A percentile compares a stretch with the other conserved stretches of the same genome.
Conservation (phyloP, 176 grass and related monocot species). For the Cenchrus fungigraminus region DNA sequence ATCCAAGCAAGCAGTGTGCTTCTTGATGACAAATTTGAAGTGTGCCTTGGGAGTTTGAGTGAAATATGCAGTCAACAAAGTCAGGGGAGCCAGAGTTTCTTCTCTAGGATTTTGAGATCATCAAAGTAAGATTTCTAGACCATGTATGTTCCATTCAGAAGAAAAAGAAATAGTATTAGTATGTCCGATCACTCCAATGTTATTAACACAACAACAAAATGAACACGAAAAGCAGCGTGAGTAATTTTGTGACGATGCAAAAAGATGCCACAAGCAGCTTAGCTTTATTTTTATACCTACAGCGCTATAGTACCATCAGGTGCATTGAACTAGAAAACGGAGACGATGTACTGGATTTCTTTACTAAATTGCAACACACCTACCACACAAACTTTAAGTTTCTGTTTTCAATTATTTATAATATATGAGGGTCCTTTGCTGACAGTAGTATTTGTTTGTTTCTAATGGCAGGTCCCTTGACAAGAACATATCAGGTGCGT, state of each 20-base stretch:
- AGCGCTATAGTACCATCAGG: neutral
- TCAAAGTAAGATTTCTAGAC: constrained; percentile 73
- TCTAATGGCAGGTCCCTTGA: constrained; percentile 63
- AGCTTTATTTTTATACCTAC: neutral
- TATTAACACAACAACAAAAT: neutral
- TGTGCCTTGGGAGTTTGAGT: constrained; percentile 85
- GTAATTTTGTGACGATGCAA: neutral
- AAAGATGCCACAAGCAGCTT: neutral
- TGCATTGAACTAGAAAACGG: constrained; percentile 23
- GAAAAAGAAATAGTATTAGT: neutral
- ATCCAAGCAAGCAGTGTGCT: constrained; percentile 95
- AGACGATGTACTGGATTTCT: neutral
- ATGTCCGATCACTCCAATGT: neutral
- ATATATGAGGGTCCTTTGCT: constrained; percentile 25
- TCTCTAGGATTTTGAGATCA: constrained; percentile 80
- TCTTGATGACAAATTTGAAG: constrained; percentile 95
- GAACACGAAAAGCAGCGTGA: neutral
- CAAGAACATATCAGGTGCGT: constrained; percentile 69
- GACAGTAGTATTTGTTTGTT: constrained; percentile 35
- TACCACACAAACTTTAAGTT: neutral
- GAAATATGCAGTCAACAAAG: constrained; percentile 73
- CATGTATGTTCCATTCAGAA: constrained; percentile 12
- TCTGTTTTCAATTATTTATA: constrained; percentile 26
- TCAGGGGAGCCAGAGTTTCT: constrained; percentile 68
- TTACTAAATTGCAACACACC: neutral